Evolutionary conservation across 306 rosid genomes (phyloP).

Genomic region (Myrica gale): DNA sequence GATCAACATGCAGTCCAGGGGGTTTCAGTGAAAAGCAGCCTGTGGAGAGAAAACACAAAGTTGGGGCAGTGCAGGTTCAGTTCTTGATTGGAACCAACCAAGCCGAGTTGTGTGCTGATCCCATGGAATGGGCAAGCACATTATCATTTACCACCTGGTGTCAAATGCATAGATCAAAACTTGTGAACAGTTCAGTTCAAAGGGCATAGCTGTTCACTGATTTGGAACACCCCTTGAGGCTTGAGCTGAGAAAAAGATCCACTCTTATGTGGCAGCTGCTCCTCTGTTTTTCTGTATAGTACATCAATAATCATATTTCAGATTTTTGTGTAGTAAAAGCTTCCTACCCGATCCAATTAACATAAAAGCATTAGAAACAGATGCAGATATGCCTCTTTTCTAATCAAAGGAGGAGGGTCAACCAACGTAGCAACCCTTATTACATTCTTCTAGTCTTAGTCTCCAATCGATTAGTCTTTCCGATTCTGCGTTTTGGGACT

Average conservation of each 20-base stretch:
- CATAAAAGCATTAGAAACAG: neutral
- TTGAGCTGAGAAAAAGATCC: slow-evolving; percentile 15
- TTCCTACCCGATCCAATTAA: neutral
- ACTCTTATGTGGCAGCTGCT: slow-evolving; percentile 13
- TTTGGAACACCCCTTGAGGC: slow-evolving; percentile 5
- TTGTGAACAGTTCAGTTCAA: neutral
- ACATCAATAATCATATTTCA: neutral
- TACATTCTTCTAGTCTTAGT: neutral
- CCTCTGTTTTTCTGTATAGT: slow-evolving; percentile 1
- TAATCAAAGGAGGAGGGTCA: too few relatives aligned
- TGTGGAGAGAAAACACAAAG: neutral
- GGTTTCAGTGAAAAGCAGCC: slow-evolving; percentile 5
- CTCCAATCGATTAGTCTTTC: neutral
- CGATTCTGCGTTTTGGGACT: too few relatives aligned
- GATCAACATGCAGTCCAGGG: neutral
- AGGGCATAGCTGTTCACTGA: neutral
- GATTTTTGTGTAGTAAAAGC: neutral
- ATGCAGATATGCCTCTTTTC: too few relatives aligned
- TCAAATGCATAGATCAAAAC: slow-evolving; percentile 5
- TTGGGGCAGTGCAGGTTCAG: neutral
- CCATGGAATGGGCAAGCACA: neutral
- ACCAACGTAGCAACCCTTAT: too few relatives aligned
- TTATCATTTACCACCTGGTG: slow-evolving; percentile 2
- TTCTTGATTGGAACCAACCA: slow-evolving; percentile 6
- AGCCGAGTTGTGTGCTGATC: neutral